These are phyloP conservation scores for Pilasporangium apinafurcum DNA, from an alignment of 352 stramenopile species.

Conservation along the genomic window DNA sequence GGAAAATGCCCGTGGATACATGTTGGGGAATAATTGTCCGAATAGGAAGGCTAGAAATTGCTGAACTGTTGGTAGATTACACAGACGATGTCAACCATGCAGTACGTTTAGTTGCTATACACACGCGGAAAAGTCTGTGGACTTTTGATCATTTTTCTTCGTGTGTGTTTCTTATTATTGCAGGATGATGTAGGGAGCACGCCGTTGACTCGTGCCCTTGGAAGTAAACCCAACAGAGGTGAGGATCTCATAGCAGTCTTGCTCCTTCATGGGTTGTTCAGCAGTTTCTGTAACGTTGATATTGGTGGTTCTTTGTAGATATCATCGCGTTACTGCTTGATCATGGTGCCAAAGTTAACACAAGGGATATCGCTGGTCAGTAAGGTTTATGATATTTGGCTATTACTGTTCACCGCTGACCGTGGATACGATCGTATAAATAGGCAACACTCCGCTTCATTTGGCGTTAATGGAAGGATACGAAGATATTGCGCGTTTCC, in stretches of 20 bases:
- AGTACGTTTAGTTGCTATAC: slow-evolving; percentile 14
- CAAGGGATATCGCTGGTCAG: slow-evolving; percentile 34
- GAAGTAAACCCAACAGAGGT: slow-evolving; percentile 51
- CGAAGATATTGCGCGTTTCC: slow-evolving; percentile 48
- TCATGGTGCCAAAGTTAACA: slow-evolving; percentile 47
- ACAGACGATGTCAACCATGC: slow-evolving; percentile 56
- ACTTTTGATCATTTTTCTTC: neutral
- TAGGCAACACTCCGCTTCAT: slow-evolving; percentile 67
- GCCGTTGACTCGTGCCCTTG: slow-evolving; percentile 51
- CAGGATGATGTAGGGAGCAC: slow-evolving; percentile 62
- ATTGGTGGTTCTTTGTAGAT: slow-evolving; percentile 13
- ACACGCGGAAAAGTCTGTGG: too few species aligned
- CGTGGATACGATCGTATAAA: too few species aligned
- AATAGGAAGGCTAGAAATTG: slow-evolving; percentile 53
- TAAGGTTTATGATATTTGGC: neutral
- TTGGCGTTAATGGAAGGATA: slow-evolving; percentile 60
- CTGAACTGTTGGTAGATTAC: slow-evolving; percentile 61
- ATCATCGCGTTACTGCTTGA: slow-evolving; percentile 59
- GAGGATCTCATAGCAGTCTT: neutral
- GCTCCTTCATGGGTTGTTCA: neutral
- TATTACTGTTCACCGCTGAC: too few species aligned
- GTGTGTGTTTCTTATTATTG: neutral
- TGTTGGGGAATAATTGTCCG: neutral
- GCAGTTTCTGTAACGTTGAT: neutral
- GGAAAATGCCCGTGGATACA: neutral